Evolutionary conservation across 2,329 filamentous ascomycete genomes (phyloP).

Genomic region (Arthrobotrys conoides): DNA sequence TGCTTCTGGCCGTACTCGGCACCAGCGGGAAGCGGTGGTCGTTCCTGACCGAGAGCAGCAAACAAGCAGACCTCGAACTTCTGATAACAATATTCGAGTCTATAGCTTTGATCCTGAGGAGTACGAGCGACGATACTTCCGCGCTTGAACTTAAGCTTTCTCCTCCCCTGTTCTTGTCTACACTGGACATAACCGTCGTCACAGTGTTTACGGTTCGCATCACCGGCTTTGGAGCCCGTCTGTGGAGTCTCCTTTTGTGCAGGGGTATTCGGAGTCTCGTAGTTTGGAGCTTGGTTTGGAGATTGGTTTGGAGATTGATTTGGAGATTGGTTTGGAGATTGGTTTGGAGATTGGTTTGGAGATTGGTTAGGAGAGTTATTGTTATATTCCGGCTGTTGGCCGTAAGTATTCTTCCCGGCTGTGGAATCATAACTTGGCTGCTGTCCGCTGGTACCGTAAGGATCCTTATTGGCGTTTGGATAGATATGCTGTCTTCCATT

Average conservation of each 20-base stretch:
- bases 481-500: constrained; percentile 24
- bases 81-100: constrained; percentile 38
- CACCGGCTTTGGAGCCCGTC: constrained; percentile 1
- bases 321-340: too few species aligned
- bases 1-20: neutral
- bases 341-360: too few species aligned
- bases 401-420: neutral
- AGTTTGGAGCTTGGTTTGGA: constrained; percentile 5
- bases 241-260: neutral
- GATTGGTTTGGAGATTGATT: too few species aligned
- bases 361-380: too few species aligned
- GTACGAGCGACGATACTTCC: constrained; percentile 27
- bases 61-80: constrained; percentile 37
- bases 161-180: neutral
- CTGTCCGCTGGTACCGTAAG: constrained; percentile 18
- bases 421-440: constrained; percentile 1
- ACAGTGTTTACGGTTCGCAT: constrained; percentile 29
- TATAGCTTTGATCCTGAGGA: constrained; percentile 20
- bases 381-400: too few species aligned
- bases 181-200: constrained; percentile 38
- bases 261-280: neutral
- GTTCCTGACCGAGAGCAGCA: constrained; percentile 1
- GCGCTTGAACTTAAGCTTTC: constrained; percentile 27
- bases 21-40: neutral
- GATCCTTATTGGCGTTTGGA: constrained; percentile 29